A percentile compares a stretch with the other conserved stretches of the same genome.
Evolutionary conservation across 129 eudicot species (phyloP).

Genomic region (Helianthus annuus): HanXRQr2.0-SUNRISE NC_035448.2:188761373-188761872

Average conservation of each 20-base stretch:
- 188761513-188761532: conserved; percentile 76
- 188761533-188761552: conserved; percentile 91
- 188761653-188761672: too few species aligned
- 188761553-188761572: conserved; percentile 84
- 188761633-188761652: conserved; percentile 77
- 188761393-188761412: neutral
- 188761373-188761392: neutral
- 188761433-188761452: conserved; percentile 83
- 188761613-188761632: conserved; percentile 70
- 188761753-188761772: too few species aligned
- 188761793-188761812: too few species aligned
- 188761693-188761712: too few species aligned
- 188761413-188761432: neutral
- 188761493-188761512: conserved; percentile 57
- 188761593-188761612: conserved; percentile 74
- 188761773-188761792: too few species aligned
- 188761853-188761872: too few species aligned
- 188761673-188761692: too few species aligned
- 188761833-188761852: too few species aligned
- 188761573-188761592: conserved; percentile 94
- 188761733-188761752: too few species aligned
- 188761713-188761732: too few species aligned
- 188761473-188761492: conserved; percentile 58
- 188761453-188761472: conserved; percentile 66
- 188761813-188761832: too few species aligned